Base-by-base conservation (phyloP, 768 basidiomycete genomes). In the Psilocybe sp. region DNA sequence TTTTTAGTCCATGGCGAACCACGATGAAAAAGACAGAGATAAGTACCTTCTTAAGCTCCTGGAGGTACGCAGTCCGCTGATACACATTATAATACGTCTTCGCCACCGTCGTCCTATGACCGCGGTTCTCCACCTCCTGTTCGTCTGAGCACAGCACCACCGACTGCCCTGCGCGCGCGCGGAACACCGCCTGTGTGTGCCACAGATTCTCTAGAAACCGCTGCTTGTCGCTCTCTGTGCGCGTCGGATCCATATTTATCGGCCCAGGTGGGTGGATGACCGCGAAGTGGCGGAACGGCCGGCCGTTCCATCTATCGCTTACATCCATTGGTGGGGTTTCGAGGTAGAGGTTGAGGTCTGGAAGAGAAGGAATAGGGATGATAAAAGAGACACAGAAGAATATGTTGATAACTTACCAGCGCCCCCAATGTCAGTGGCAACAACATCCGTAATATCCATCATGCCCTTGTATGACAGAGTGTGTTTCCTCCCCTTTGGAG, bases 51-150 rank as follows among this genome's bases (percentile, higher is more conserved):
- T 82, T 87, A 3, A 70, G 69, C 60, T 92, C 88, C 59, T 83
- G 81, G 9, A 93, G 69, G 63, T 89, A 93, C 3, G 85, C 84
- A 10, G 81, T 87, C 37, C 89, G 75, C 58, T 90, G 84, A 64
- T 94, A 96, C 14, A 96, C 79, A 60, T 95, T 94, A 70, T 84
- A 95, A 65, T 87, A 96, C n/a, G 90, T 85, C 50, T 84, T 78
- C 13, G 91, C 92, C 44, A 79, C 61, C 9, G 85, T 89, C 23
- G 74, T 68, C 53, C 75, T 79, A 10, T 85, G 84, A 40, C 72
- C 72, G 49, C 79, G 77, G 15, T 73, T 78, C 62, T 92, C 87
- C 2, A 95, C 87, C 63, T 92, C 88, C 53, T 77, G 74, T 50
- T 91, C 89, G 14, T 87, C 80, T 4, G 87, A 76, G 53, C 77